Evolutionary conservation across 2,329 filamentous ascomycete species (phyloP), one percentile per base, ranked within the genome.

Genomic region (Pseudogymnoascus sp.): DNA sequence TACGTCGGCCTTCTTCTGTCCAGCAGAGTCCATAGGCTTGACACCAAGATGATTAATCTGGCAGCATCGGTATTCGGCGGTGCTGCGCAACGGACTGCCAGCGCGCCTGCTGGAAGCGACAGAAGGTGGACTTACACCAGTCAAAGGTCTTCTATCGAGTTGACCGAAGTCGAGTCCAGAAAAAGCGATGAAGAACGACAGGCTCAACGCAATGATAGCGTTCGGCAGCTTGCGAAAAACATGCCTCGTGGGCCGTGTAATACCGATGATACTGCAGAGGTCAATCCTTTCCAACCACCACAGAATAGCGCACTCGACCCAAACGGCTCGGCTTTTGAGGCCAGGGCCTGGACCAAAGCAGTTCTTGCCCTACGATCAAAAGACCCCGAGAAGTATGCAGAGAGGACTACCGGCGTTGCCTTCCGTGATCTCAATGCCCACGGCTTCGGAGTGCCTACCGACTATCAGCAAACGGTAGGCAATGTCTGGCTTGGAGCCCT

Each of bases 251-350:
- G 14, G 14, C 9, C 22, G 3, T 47, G 7, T 28, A 30, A 28
- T 47, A 28, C 41, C 1, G 12, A 22, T 9, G 6, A 9, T 47
- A 16, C 22, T 16, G 22, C 6, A 47, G 41, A 47, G 14, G 7
- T 9, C 6, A 84, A 83, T 68, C 78, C 81, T 6, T 85, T 84
- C 69, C 66, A 60, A 33, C 73, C 74, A 28, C 73, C 67, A 9
- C 71, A 75, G 36, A 72, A 80, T 63, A 82, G 80, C 8, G 74
- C 76, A 1, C 68, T 83, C 18, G 81, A 84, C 69, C 81, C 81
- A 2, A 71, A 71, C 57, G 59, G 59, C 41, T 47, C 33, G 25
- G 38, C 20, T 9, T 64, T 64, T 35, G 37, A 58, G n/a, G 43
- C 47, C 16, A 43, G 58, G 11, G 12, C 8, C 7, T 64, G 62